Evolutionary conservation across 2,329 filamentous ascomycete species (phyloP), one percentile per base, ranked within the genome.

Genomic region (Ceratocystis huliohia): DNA sequence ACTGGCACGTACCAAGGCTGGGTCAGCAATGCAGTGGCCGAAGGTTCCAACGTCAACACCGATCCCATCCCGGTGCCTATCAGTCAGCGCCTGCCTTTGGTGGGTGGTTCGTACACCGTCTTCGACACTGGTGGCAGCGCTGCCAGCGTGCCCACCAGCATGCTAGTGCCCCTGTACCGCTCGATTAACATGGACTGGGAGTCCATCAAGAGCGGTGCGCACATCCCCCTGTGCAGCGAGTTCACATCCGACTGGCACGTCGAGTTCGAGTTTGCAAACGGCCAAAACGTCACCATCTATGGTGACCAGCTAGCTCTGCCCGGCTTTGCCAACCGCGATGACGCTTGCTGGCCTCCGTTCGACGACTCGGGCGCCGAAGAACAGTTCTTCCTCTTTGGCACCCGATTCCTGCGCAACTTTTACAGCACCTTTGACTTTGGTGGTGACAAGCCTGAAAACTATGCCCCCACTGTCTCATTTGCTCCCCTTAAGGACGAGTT

Each of bases 291-390:
- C 22, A 74, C 72, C 22, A 2, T 76, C 5, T 72, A 71, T 0
- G 75, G 75, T 10, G 72, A 74, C 17, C 70, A 74, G 70, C 69
- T 76, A 1, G 70, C 70, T 17, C 17, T 67, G 0, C 73, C 74
- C 0, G 75, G 75, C 1, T 76, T 75, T 65, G 74, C 74, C 2
- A 67, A 73, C 64, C 65, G 72, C 20, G 71, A 72, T 0, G 74
- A 74, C 48, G 73, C 71, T 3, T 76, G 75, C 73, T 74, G 72
- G 72, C 75, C 75, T 13, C 75, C 75, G 0, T 73, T 76, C 7
- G 70, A 74, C 7, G 62, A 69, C 22, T 70, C 71, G 17, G 70
- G 69, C 0, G 5, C 25, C 5, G 63, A 72, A 6, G 62, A 68
- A 33, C 69, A 70, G 63, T 72, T 74, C 61, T 71, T 71, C n/a